Percentiles rank a stretch among this genome's conserved stretches.
Evolutionary conservation across 768 basidiomycete species (phyloP).

Genomic region (Termitomyces sp.): DNA sequence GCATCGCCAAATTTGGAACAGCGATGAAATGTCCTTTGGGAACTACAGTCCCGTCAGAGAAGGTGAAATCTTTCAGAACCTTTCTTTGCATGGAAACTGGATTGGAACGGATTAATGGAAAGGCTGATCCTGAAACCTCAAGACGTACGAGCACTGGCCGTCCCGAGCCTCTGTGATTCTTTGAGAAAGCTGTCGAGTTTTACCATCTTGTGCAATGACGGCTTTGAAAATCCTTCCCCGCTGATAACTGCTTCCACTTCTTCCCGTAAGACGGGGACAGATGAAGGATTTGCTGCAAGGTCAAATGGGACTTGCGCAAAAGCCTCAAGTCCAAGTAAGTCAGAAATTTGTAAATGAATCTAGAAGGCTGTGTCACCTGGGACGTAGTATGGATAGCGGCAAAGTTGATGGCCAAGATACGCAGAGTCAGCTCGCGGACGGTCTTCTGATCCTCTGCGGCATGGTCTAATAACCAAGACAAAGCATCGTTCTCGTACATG

Average conservation of each 20-base stretch:
- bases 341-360: background rate
- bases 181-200: conserved; percentile 41
- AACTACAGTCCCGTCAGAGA: conserved; percentile 20
- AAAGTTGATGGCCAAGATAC: conserved; percentile 23
- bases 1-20: conserved; percentile 3
- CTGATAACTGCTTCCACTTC: conserved; percentile 31
- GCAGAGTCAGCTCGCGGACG: conserved; percentile 14
- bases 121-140: background rate
- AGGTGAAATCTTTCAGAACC: conserved; percentile 16
- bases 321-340: too few relatives aligned
- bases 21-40: conserved; percentile 18
- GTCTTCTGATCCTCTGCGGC: conserved; percentile 17
- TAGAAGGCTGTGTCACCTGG: conserved; percentile 9
- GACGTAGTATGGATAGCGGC: conserved; percentile 25
- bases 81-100: conserved; percentile 17
- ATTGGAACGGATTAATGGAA: background rate
- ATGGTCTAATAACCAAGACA: conserved; percentile 24
- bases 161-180: conserved; percentile 28
- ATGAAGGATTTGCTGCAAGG: conserved; percentile 28
- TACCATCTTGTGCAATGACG: conserved; percentile 30
- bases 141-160: conserved; percentile 21
- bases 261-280: conserved; percentile 29
- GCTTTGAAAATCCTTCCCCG: conserved; percentile 32
- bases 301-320: conserved; percentile 31
- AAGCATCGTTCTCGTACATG: conserved; percentile 19